Conservation (phyloP, 2,329 filamentous ascomycete species). For the Pyricularia grisea region DNA sequence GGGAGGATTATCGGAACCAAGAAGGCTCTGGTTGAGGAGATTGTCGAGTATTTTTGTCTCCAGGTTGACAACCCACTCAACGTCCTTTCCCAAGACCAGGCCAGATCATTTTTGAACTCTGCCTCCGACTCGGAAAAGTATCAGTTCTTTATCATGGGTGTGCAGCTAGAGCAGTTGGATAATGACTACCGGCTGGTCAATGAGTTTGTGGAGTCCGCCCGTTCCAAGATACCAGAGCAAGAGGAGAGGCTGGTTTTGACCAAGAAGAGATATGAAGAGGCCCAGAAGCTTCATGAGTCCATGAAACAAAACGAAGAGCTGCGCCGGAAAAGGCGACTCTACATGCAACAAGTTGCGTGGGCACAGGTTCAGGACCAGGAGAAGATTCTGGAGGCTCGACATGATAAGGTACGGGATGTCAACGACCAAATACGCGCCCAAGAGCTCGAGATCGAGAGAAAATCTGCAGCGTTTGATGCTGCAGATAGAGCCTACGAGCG, state of each 20-base stretch:
- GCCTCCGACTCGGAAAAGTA: slow-evolving; percentile 82
- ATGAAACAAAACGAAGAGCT: slow-evolving; percentile 59
- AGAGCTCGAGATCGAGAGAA: background rate
- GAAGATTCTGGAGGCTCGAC: slow-evolving; percentile 27
- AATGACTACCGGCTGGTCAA: slow-evolving; percentile 82
- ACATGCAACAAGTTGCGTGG: slow-evolving; percentile 71
- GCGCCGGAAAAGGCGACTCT: slow-evolving; percentile 46
- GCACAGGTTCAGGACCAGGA: slow-evolving; percentile 75
- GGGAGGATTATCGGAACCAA: slow-evolving; percentile 70
- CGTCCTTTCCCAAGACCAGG: slow-evolving; percentile 89
- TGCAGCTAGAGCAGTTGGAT: slow-evolving; percentile 85
- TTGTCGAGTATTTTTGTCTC: slow-evolving; percentile 84
- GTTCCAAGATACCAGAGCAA: slow-evolving; percentile 51
- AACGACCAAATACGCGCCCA: slow-evolving; percentile 35
- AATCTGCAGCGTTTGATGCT: background rate
- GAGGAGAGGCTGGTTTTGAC: slow-evolving; percentile 54
- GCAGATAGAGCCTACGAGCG: slow-evolving; percentile 1
- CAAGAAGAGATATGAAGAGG: slow-evolving; percentile 48
- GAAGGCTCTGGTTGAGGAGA: slow-evolving; percentile 80
- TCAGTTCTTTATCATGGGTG: slow-evolving; percentile 91
- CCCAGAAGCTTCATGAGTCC: slow-evolving; percentile 53
- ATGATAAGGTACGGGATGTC: slow-evolving; percentile 24
- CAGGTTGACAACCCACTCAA: slow-evolving; percentile 97
- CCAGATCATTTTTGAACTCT: slow-evolving; percentile 82
- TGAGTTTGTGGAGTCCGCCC: slow-evolving; percentile 66